phyloP scores from a whole-genome alignment of 164 flowering plant species.

The Annona squamosa region DNA sequence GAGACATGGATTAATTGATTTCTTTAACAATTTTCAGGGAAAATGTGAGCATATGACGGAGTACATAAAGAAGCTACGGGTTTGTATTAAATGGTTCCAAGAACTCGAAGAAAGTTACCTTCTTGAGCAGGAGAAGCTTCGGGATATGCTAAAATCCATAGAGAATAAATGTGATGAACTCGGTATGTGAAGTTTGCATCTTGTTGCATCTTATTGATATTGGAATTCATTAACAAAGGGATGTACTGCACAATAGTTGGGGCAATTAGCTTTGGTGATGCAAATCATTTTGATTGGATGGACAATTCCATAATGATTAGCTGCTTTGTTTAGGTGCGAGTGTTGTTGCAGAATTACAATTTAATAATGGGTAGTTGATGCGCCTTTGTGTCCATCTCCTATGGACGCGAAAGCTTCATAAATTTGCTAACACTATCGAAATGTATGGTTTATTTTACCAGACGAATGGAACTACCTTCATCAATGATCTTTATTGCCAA shows the following conservation, averaged over 20 bases:
- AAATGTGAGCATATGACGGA: slow-evolving; percentile 62
- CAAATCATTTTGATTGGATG: not conserved
- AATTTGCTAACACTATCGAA: not conserved
- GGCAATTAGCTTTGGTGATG: not conserved
- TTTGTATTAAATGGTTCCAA: slow-evolving; percentile 72
- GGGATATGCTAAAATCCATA: slow-evolving; percentile 24
- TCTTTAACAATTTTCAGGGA: slow-evolving; percentile 35
- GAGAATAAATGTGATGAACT: slow-evolving; percentile 42
- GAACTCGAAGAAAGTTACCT: slow-evolving; percentile 40
- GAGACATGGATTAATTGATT: not conserved
- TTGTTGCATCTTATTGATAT: not conserved
- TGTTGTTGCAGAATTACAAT: not conserved
- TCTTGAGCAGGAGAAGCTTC: slow-evolving; percentile 48
- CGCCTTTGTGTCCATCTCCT: not conserved
- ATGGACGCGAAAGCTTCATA: not conserved
- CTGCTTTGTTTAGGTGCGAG: not conserved
- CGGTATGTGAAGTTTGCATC: slow-evolving; percentile 28
- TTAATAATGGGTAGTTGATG: not conserved
- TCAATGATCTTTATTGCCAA: not conserved
- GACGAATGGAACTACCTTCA: not conserved
- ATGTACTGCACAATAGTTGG: not conserved
- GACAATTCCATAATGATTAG: not conserved
- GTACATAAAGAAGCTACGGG: slow-evolving; percentile 52
- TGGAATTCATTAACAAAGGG: not conserved
- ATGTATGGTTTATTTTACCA: not conserved